These are phyloP conservation scores for Aegilops bicornis DNA, from an alignment of 176 grass and related monocot species.

Conservation along the genomic window DNA sequence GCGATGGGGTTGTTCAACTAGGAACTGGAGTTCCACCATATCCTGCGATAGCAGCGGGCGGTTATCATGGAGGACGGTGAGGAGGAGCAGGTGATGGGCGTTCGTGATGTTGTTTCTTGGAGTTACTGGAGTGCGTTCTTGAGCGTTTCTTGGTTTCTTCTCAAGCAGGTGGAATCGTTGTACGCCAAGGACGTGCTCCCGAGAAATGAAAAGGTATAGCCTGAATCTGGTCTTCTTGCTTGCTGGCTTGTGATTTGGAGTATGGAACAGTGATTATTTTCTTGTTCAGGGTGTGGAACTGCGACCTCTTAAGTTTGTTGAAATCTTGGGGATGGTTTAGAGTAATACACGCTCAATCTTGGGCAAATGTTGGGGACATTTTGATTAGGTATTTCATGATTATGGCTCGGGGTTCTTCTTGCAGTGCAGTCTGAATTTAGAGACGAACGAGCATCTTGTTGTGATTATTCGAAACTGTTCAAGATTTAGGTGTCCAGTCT, in stretches of 20 bases:
- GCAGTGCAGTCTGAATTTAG: too few relatives aligned
- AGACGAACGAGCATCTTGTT: too few relatives aligned
- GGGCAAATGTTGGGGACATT: too few relatives aligned
- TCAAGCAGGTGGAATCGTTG: background rate
- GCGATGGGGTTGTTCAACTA: background rate
- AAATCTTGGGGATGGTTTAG: background rate
- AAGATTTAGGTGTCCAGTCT: too few relatives aligned
- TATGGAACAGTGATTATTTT: background rate
- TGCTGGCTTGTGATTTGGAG: background rate
- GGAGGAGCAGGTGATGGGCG: too few relatives aligned
- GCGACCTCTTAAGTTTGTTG: too few relatives aligned
- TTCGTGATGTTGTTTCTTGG: background rate
- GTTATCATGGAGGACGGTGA: background rate
- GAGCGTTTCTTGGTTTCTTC: slow-evolving; percentile 25
- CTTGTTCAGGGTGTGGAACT: background rate
- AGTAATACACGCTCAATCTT: too few relatives aligned
- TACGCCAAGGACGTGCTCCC: background rate
- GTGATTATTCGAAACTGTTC: too few relatives aligned
- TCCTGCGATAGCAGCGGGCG: background rate
- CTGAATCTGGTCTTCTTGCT: background rate
- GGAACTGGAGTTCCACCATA: background rate
- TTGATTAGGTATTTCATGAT: too few relatives aligned
- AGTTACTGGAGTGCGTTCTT: background rate
- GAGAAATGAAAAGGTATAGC: background rate
- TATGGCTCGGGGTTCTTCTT: too few relatives aligned